Base-by-base conservation (phyloP, 2,329 filamentous ascomycete genomes). In the Cercospora sp. region DNA sequence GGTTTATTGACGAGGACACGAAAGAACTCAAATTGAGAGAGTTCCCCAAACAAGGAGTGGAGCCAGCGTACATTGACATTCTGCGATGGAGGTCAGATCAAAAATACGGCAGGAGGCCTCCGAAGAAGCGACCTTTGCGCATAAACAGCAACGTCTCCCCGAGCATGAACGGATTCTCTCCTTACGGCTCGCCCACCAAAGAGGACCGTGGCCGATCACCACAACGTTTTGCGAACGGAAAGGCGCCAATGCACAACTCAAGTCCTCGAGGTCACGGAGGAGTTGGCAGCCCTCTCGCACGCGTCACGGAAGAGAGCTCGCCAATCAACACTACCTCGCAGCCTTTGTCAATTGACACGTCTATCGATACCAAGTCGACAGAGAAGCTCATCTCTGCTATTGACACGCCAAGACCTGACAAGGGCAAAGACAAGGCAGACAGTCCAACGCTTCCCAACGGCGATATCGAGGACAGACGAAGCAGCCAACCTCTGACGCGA, bases 21-120 rank as follows among this genome's bases (percentile, higher is more conserved):
- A 89, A 90, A 74, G 95, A 98, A 80, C 86, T 99, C 73, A 97
- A 97, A 82, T 84, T 99, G 75, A 89, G 91, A 74, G 93, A 97
- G 79, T 98, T 98, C 84, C 95, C 92, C 84, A 87, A 90, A 63
- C 88, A 91, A 72, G 92, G 92, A 64, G 92, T 97, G 64, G 94
- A 98, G 80, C 95, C 95, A 20, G 86, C 90, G 28, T 99, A 98
- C 80, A 89, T 99, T 77, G 94, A 97, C 78, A 97, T 99, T 76
- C 83, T 99, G 74, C 88, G 95, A 73, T 98, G 95, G 93, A 90
- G 95, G 78, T 90, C 91, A 82, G 95, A 99, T 78, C 94, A 98
- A 79, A 98, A 97, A 82, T 91, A 95, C 79, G 94, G 94, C 59
- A 84, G 88, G 65, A 84, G 83, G 73, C 79, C 78, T 36, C 72